Base-by-base conservation (phyloP, 208 protist genomes). In the Lotmaria passim region DNA sequence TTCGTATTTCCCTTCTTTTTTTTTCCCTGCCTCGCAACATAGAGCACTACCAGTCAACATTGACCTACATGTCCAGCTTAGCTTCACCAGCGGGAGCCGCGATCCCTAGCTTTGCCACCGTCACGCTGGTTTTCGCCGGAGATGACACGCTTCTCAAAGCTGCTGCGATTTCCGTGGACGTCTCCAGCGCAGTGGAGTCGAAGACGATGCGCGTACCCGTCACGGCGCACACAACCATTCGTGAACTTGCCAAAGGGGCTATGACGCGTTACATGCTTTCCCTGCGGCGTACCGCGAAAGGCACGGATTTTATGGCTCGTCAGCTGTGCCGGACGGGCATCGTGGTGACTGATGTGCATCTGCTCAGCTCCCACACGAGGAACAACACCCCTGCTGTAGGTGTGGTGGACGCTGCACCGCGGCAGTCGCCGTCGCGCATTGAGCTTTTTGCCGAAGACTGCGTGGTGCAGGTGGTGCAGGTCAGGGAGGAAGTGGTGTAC, bases 371-470 rank as follows among this genome's bases (percentile, higher is more conserved):
- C 12, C 19, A 8, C 5, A 3, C 44, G 26, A 48, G n/a, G 14
- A 44, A 38, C 23, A 11, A 26, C 33, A 56, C 14, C 62, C 21
- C 28, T 75, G 46, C 1, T n/a, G n/a, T n/a, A n/a, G n/a, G n/a
- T n/a, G n/a, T n/a, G n/a, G n/a, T n/a, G n/a, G 11, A 46, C 0
- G 48, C 69, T 7, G 52, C 51, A n/a, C 75, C 72, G 59, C 36
- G 7, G 14, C 33, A 30, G 19, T 4, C 12, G 6, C 60, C 73
- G 10, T 51, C 23, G 2, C 31, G 31, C 4, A 41, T 77, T 39
- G 86, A 96, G 58, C 75, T 96, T 19, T 93, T 96, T 53, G 73
- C 86, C 0, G 72, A 87, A 15, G 91, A 96, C 68, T 65, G 89
- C 8, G 88, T 96, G 34, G 75, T 72, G 21, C 77, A 89, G 52